phyloP scores from a whole-genome alignment of 2,329 filamentous ascomycete genomes.

The Fusarium avenaceum region DNA sequence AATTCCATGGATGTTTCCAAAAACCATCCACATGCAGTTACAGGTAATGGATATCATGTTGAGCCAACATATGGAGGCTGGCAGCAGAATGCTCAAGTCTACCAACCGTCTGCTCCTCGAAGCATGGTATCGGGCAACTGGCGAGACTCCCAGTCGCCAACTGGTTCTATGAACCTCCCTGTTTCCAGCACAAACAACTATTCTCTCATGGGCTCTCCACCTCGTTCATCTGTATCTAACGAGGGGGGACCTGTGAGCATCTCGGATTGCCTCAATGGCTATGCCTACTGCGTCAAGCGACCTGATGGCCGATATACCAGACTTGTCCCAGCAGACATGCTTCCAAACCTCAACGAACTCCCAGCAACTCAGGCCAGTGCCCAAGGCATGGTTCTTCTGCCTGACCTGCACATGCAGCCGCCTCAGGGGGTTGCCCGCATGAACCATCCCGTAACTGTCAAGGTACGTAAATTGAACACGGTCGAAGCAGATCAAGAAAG shows the following conservation, averaged over 20 bases:
- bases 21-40: conserved; percentile 9
- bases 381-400: conserved; percentile 63
- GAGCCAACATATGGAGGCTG: conserved; percentile 22
- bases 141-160: conserved; percentile 30
- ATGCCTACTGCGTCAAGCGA: conserved; percentile 39
- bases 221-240: background rate
- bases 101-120: conserved; percentile 37
- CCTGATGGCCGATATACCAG: conserved; percentile 36
- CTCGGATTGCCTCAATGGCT: conserved; percentile 39
- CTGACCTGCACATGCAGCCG: conserved; percentile 56
- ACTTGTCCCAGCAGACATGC: conserved; percentile 40
- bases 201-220: conserved; percentile 17
- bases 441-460: conserved; percentile 53
- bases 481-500: conserved; percentile 34
- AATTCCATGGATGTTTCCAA: conserved; percentile 21
- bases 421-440: conserved; percentile 57
- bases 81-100: conserved; percentile 26
- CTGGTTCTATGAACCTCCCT: conserved; percentile 14
- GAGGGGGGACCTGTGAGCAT: conserved; percentile 31
- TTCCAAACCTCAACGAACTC: conserved; percentile 56
- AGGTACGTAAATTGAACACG: conserved; percentile 54
- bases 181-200: conserved; percentile 27
- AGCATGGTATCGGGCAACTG: conserved; percentile 43
- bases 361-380: conserved; percentile 56
- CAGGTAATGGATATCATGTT: conserved; percentile 14